Conservation (phyloP, 1,284 basidiomycete genomes). For the Puccinia hordei region DNA sequence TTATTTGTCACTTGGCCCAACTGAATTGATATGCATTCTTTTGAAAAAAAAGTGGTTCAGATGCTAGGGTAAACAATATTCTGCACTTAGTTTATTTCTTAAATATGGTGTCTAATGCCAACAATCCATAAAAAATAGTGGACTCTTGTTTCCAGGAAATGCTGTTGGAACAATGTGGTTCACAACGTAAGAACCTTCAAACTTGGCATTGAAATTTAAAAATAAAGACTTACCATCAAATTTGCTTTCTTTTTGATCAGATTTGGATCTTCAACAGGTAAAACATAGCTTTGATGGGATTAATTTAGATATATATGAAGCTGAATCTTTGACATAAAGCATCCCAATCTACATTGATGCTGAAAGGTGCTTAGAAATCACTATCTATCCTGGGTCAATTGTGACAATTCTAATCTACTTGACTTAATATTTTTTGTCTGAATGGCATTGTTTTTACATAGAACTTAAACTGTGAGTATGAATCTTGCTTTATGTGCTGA, state of each 20-base stretch:
- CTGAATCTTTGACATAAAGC: slow-evolving; percentile 6
- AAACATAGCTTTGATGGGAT: background rate
- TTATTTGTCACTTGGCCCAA: background rate
- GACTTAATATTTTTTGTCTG: background rate
- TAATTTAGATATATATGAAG: background rate
- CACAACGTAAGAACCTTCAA: slow-evolving; percentile 22
- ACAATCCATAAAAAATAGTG: background rate
- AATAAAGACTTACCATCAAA: background rate
- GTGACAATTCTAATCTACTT: background rate
- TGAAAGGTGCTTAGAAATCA: slow-evolving; percentile 23
- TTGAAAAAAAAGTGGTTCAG: slow-evolving; percentile 27
- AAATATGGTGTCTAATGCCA: background rate
- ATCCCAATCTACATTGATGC: slow-evolving; percentile 44
- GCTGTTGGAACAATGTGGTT: slow-evolving; percentile 42
- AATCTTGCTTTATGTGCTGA: background rate
- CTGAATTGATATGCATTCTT: background rate
- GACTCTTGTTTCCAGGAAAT: slow-evolving; percentile 50
- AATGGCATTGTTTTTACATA: background rate
- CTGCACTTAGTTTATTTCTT: background rate
- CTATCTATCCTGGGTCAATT: background rate
- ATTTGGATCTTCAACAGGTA: slow-evolving; percentile 48
- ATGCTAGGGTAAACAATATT: slow-evolving; percentile 40
- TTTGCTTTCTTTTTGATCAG: slow-evolving; percentile 3
- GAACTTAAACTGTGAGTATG: slow-evolving; percentile 47
- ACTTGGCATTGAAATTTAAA: background rate